A percentile compares a stretch with the other conserved stretches of the same genome.
These are phyloP conservation scores for Golubevia sp. DNA, from an alignment of 1,284 basidiomycete species.

Conservation along the genomic window DNA sequence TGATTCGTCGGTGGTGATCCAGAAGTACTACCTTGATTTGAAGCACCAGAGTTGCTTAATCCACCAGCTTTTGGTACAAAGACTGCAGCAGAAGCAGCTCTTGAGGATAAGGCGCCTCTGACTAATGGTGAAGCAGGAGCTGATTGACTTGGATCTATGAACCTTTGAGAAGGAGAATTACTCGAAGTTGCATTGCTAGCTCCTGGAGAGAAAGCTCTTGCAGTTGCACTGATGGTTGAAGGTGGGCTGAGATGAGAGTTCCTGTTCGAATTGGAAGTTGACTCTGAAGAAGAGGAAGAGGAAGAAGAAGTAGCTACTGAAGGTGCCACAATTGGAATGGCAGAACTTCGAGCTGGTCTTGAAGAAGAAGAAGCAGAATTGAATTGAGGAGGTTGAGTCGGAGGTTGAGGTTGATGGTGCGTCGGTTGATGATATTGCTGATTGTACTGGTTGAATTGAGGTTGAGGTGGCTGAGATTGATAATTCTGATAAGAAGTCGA, in stretches of 20 bases:
- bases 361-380: background rate
- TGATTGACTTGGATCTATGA: background rate
- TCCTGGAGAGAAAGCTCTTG: background rate
- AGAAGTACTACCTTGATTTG: background rate
- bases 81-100: slow-evolving; percentile 41
- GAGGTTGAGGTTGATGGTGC: background rate
- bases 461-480: too few relatives aligned
- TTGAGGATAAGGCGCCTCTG: slow-evolving; percentile 33
- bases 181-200: background rate
- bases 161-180: too few relatives aligned
- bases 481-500: too few relatives aligned
- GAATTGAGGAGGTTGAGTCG: too few relatives aligned
- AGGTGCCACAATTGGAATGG: slow-evolving; percentile 34
- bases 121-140: slow-evolving; percentile 21
- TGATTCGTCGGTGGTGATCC: slow-evolving; percentile 10
- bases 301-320: slow-evolving; percentile 8
- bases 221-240: slow-evolving; percentile 1
- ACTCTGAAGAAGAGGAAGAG: slow-evolving; percentile 12
- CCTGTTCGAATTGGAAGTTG: slow-evolving; percentile 16
- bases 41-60: slow-evolving; percentile 11
- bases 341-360: slow-evolving; percentile 14
- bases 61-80: slow-evolving; percentile 43
- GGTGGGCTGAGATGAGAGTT: background rate
- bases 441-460: too few relatives aligned
- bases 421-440: too few relatives aligned